Percentiles rank a stretch among this genome's conserved stretches.
These are phyloP conservation scores for Trichophyton equinum DNA, from an alignment of 2,329 filamentous ascomycete species.

Conservation along the genomic window DNA sequence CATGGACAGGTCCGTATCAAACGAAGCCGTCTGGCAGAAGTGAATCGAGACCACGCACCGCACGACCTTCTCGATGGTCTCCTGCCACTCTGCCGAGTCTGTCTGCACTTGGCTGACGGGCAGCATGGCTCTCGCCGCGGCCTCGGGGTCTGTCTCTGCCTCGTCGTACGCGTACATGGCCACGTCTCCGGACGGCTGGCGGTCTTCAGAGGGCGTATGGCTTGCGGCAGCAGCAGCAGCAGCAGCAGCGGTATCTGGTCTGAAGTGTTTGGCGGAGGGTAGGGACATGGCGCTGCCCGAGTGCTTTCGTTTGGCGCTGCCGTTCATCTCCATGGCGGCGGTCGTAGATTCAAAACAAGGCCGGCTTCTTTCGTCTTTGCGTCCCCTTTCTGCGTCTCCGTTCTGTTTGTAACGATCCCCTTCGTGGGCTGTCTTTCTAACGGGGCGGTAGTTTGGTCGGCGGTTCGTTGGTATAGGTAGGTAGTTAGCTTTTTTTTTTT, in stretches of 20 bases:
- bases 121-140: constrained; percentile 23
- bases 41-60: constrained; percentile 96
- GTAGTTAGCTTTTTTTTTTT: too few species aligned
- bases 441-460: background rate
- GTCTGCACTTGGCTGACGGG: constrained; percentile 8
- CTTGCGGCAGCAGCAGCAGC: constrained; percentile 20
- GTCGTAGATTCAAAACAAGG: background rate
- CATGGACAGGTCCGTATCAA: constrained; percentile 90
- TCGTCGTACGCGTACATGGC: constrained; percentile 17
- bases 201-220: constrained; percentile 25
- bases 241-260: constrained; percentile 31
- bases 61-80: constrained; percentile 86
- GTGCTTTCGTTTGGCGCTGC: constrained; percentile 43
- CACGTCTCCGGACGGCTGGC: constrained; percentile 31
- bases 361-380: background rate
- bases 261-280: constrained; percentile 44
- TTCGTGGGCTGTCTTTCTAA: background rate
- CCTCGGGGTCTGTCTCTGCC: constrained; percentile 32
- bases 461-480: background rate
- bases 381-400: background rate
- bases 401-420: background rate
- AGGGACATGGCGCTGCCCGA: constrained; percentile 39
- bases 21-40: constrained; percentile 95
- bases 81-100: constrained; percentile 83
- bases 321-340: constrained; percentile 37